Evolutionary conservation across 2,329 filamentous ascomycete genomes (phyloP).

Genomic region (Pseudocercospora vitis): DNA sequence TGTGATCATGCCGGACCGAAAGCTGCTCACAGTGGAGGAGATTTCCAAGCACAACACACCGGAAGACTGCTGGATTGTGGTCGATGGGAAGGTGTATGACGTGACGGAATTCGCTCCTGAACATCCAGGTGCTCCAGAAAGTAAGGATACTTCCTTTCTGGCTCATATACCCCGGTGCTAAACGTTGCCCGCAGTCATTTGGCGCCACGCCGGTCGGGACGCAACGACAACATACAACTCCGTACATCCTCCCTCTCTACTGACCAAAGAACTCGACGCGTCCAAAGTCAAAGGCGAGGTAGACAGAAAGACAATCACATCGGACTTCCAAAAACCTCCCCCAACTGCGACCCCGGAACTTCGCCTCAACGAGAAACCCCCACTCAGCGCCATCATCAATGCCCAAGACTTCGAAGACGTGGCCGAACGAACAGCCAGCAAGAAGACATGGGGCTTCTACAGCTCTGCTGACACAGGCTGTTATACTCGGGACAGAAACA

Average conservation of each 20-base stretch:
- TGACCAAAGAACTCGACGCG: slow-evolving; percentile 45
- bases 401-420: slow-evolving; percentile 49
- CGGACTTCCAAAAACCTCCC: slow-evolving; percentile 35
- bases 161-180: slow-evolving; percentile 21
- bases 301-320: slow-evolving; percentile 32
- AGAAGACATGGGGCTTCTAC: slow-evolving; percentile 50
- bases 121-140: slow-evolving; percentile 60
- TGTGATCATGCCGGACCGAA: slow-evolving; percentile 19
- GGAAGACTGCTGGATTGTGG: slow-evolving; percentile 61
- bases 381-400: slow-evolving; percentile 49
- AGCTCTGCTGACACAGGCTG: slow-evolving; percentile 54
- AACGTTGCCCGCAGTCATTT: slow-evolving; percentile 42
- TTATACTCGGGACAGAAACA: slow-evolving; percentile 48
- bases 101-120: slow-evolving; percentile 64
- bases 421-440: slow-evolving; percentile 39
- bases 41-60: slow-evolving; percentile 35
- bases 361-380: slow-evolving; percentile 43
- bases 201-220: slow-evolving; percentile 55
- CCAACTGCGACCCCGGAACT: slow-evolving; percentile 34
- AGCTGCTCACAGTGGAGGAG: slow-evolving; percentile 29
- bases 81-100: slow-evolving; percentile 67
- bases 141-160: slow-evolving; percentile 34
- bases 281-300: slow-evolving; percentile 42
- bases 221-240: slow-evolving; percentile 55
- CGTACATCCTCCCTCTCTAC: slow-evolving; percentile 51